A percentile compares a stretch with the other conserved stretches of the same genome.
Evolutionary conservation across 805 yeast genomes (phyloP).

Genomic region (Saturnispora dispora): DNA sequence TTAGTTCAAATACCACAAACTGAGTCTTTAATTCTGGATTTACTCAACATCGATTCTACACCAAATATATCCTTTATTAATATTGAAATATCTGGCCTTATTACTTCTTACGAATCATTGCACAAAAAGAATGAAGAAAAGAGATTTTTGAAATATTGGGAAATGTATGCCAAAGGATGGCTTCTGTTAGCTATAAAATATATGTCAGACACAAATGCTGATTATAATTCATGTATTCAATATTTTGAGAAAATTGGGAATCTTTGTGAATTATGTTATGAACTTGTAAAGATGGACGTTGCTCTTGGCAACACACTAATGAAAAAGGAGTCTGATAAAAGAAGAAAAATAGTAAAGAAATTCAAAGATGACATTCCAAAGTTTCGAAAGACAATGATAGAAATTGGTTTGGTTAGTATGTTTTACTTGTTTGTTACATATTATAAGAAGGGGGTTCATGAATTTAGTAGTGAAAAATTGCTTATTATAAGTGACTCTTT

Average conservation of each 20-base stretch:
- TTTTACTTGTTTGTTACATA: constrained; percentile 1
- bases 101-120: not conserved
- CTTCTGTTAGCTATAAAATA: not conserved
- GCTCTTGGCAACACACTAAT: not conserved
- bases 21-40: not conserved
- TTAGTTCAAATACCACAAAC: not conserved
- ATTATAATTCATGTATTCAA: not conserved
- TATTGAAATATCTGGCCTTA: not conserved
- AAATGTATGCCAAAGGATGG: not conserved
- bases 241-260: not conserved
- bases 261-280: constrained; percentile 1
- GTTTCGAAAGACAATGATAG: constrained; percentile 1
- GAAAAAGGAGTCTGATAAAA: not conserved
- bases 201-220: not conserved
- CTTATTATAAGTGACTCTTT: not conserved
- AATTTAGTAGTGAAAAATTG: not conserved
- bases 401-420: not conserved
- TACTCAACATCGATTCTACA: not conserved
- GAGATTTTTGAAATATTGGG: not conserved
- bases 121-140: not conserved
- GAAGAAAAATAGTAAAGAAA: not conserved
- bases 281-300: not conserved
- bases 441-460: not conserved
- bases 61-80: not conserved
- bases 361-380: not conserved